Conservation (phyloP, 305 asterid genomes). For the Vinca major region DNA sequence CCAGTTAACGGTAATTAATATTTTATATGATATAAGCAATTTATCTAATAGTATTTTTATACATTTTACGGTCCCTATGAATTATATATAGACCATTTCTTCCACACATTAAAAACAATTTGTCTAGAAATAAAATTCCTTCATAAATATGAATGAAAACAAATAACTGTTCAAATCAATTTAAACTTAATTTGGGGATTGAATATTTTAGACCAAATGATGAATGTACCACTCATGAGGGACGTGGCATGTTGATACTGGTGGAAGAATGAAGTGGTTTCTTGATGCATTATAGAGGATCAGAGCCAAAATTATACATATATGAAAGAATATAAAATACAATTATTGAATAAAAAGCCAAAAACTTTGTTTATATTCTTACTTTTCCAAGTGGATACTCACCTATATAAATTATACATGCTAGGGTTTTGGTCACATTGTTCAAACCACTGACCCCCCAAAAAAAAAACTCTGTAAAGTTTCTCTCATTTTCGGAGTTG, state of each 20-base stretch:
- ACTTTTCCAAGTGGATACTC: conserved; percentile 11
- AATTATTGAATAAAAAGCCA: too few species aligned
- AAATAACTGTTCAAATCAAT: too few species aligned
- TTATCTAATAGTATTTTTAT: background rate
- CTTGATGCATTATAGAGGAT: conserved; percentile 8
- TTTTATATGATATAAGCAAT: background rate
- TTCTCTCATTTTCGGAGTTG: too few species aligned
- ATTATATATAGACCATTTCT: too few species aligned
- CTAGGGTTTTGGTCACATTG: conserved; percentile 21
- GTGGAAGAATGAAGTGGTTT: conserved; percentile 9
- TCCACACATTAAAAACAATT: too few species aligned
- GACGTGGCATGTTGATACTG: conserved; percentile 4
- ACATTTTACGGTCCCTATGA: too few species aligned
- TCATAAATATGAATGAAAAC: too few species aligned
- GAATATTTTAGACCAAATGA: background rate
- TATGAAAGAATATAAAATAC: too few species aligned
- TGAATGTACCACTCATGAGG: background rate
- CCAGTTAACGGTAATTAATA: background rate
- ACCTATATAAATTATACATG: conserved; percentile 8
- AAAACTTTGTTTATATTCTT: background rate
- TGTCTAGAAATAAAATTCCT: too few species aligned
- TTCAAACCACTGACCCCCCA: conserved; percentile 1
- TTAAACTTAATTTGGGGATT: too few species aligned
- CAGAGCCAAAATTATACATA: background rate
- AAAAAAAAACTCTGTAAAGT: too few species aligned